Evolutionary conservation across 306 rosid genomes (phyloP).

Genomic region (Quercus agrifolia): DNA sequence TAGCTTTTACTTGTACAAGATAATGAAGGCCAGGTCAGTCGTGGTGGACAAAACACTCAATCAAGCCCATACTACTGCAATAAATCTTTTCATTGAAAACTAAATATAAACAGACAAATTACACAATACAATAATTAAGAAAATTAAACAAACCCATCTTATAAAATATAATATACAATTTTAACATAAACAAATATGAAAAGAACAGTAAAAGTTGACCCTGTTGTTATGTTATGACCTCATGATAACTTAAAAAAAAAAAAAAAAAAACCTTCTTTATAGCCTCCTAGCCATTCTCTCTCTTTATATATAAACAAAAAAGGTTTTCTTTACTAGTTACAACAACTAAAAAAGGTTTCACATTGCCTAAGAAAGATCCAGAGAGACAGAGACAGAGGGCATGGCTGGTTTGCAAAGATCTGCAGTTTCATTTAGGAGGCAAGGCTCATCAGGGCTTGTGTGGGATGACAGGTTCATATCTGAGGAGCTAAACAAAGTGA

Average conservation of each 20-base stretch:
- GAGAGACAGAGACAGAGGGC: constrained; percentile 4
- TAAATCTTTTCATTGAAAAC: not conserved
- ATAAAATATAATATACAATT: not conserved
- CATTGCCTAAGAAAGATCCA: constrained; percentile 9
- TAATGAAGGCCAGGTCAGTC: constrained; percentile 21
- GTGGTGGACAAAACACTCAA: not conserved
- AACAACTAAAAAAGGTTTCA: not conserved
- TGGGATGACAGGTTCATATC: constrained; percentile 70
- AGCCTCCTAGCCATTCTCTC: constrained; percentile 1
- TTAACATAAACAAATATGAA: not conserved
- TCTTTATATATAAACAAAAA: constrained; percentile 1
- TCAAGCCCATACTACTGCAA: not conserved
- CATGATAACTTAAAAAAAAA: not conserved
- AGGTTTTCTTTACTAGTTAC: not conserved
- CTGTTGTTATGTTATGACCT: constrained; percentile 9
- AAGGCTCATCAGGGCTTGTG: constrained; percentile 83
- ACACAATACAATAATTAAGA: no score
- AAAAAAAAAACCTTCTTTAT: not conserved
- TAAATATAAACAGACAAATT: not conserved
- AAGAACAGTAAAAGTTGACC: constrained; percentile 9
- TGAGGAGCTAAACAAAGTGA: constrained; percentile 43
- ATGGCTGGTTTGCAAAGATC: constrained; percentile 93
- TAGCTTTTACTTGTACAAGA: not conserved
- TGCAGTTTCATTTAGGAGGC: constrained; percentile 68
- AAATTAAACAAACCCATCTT: not conserved